phyloP scores from a whole-genome alignment of 352 stramenopile genomes.

The Phytophthora ramorum region DNA sequence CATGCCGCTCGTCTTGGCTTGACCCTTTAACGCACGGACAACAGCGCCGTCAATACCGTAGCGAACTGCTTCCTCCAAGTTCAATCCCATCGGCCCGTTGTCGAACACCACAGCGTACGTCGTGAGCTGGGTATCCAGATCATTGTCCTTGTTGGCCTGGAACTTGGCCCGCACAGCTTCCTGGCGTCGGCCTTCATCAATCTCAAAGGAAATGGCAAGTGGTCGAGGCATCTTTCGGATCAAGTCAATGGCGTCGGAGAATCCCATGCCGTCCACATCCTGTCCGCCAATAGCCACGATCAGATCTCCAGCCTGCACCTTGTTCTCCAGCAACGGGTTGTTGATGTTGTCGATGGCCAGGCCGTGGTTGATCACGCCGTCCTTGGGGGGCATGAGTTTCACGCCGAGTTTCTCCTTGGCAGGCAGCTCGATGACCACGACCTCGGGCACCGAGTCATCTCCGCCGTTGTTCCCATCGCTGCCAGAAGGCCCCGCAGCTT shows the following conservation, averaged over 20 bases:
- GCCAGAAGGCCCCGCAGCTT: background rate
- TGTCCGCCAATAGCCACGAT: constrained; percentile 87
- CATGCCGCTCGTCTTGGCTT: constrained; percentile 84
- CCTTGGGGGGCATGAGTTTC: constrained; percentile 86
- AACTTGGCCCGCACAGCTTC: constrained; percentile 67
- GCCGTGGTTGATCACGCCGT: constrained; percentile 84
- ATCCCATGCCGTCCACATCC: constrained; percentile 81
- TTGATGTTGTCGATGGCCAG: constrained; percentile 89
- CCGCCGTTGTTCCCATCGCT: constrained; percentile 1
- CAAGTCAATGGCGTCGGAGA: constrained; percentile 83
- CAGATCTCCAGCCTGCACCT: constrained; percentile 80
- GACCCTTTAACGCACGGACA: constrained; percentile 81
- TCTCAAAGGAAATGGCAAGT: constrained; percentile 85
- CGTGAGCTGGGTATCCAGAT: constrained; percentile 76
- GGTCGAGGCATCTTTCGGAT: constrained; percentile 85
- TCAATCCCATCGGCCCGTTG: constrained; percentile 83
- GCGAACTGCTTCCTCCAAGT: constrained; percentile 84
- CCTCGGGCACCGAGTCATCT: constrained; percentile 37
- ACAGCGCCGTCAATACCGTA: constrained; percentile 87
- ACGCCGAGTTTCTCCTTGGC: constrained; percentile 88
- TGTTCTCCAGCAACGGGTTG: constrained; percentile 84
- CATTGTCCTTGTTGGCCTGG: constrained; percentile 59
- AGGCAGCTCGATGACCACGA: constrained; percentile 83
- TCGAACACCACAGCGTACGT: constrained; percentile 90
- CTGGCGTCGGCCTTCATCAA: constrained; percentile 69